Percentiles rank a stretch among this genome's conserved stretches.
These are phyloP conservation scores for Rhynchospora pubera DNA, from an alignment of 176 grass and related monocot species.

Conservation along the genomic window DNA sequence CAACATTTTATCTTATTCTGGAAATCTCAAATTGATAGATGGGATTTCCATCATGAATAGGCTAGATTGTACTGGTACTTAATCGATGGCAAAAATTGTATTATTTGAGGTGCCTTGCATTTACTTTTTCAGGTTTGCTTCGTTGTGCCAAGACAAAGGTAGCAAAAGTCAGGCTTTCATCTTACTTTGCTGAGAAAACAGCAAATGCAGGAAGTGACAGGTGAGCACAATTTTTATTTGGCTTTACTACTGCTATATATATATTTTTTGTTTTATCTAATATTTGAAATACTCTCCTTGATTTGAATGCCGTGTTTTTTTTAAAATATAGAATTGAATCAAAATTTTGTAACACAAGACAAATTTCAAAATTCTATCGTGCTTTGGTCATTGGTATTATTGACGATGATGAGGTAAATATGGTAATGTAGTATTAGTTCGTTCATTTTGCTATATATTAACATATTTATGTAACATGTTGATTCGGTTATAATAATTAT, in stretches of 20 bases:
- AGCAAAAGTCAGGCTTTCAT: conserved; percentile 66
- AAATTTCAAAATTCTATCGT: conserved; percentile 96
- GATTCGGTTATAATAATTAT: neutral
- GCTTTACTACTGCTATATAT: neutral
- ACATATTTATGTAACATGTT: neutral
- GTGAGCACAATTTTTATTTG: conserved; percentile 24
- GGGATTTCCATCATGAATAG: neutral
- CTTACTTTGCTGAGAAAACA: conserved; percentile 79
- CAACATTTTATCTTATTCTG: neutral
- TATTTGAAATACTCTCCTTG: neutral
- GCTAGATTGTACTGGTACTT: neutral
- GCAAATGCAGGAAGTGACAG: conserved; percentile 41
- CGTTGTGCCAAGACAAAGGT: conserved; percentile 90
- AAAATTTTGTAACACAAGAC: too few species aligned
- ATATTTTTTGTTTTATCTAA: conserved; percentile 3
- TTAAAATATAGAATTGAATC: conserved; percentile 52
- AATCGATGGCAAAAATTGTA: neutral
- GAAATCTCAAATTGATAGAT: neutral
- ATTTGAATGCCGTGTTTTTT: conserved; percentile 24
- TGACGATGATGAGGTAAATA: conserved; percentile 66
- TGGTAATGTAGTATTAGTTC: neutral
- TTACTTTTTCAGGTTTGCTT: conserved; percentile 54
- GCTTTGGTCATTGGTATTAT: conserved; percentile 60
- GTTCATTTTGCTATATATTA: neutral
- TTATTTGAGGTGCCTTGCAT: conserved; percentile 10